Base-by-base conservation (phyloP, 306 rosid genomes). In the Glycine latifolia region DNA sequence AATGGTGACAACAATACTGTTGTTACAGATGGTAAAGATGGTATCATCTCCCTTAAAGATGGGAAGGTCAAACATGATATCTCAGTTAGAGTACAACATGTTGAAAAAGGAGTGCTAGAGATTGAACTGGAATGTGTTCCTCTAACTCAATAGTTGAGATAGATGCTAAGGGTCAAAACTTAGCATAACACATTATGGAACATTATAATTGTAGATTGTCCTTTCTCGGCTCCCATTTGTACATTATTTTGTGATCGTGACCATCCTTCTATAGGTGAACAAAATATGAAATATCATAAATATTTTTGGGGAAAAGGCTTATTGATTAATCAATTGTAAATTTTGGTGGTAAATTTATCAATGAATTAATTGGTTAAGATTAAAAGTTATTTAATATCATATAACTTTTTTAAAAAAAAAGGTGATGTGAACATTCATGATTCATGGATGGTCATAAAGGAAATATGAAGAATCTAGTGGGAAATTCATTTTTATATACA, bases 111-210 rank as follows among this genome's bases (percentile, higher is more conserved):
- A 7, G 91, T 87, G 55, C 82, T 96, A 5, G 97, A 93, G 69
- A 88, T 93, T 81, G 90, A 91, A 75, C 97, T 96, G 50, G 98
- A 92, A 86, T 96, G 99, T 79, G 86, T 96, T 83, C 97, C 98
- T 90, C 91, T 95, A n/a, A 92, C 94, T 78, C 99, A 95, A 20
- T 95, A 93, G 70, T 44, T 7, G 48, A 50, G 13, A 54, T 53
- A 59, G 67, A 71, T 65, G 61, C 4, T 48, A 50, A 43, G 47
- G 47, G 47, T 43, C 47, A 35, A 10, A 67, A 53, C 33, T 50
- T 52, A 44, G 48, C 71, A 33, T 2, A 80, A 59, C 15, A 4
- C 46, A 43, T 66, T 81, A 67, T 85, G 68, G 35, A 75, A 3
- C 49, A 14, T 79, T 16, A 55, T 83, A 5, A 8, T 2, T 72